These are phyloP conservation scores for Yamadazyma pseudoaaseri DNA, from an alignment of 1,139 yeast species.

Conservation along the genomic window DNA sequence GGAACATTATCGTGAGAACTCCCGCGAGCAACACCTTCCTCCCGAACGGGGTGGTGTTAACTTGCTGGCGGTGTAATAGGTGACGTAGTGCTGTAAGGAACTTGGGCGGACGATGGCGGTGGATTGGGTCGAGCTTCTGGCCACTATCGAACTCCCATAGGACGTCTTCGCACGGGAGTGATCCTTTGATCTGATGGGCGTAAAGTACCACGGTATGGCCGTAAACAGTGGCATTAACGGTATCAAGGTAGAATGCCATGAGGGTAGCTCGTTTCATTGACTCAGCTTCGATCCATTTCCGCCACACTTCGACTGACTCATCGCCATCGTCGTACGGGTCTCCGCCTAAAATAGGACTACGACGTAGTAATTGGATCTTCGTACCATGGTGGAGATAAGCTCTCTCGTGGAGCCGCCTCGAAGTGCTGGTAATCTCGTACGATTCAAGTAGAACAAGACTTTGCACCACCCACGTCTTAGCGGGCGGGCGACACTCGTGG, in stretches of 20 bases:
- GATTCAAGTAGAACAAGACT: slow-evolving; percentile 57
- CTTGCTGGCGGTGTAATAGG: slow-evolving; percentile 51
- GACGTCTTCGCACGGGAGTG: slow-evolving; percentile 31
- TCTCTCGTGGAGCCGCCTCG: slow-evolving; percentile 60
- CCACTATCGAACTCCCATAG: slow-evolving; percentile 27
- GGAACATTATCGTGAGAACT: slow-evolving; percentile 62
- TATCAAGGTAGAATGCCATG: slow-evolving; percentile 32
- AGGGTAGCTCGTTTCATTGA: slow-evolving; percentile 32
- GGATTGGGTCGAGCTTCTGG: slow-evolving; percentile 8
- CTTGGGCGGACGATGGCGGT: slow-evolving; percentile 17
- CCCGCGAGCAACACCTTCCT: slow-evolving; percentile 67
- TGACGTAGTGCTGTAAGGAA: slow-evolving; percentile 58
- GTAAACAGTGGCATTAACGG: slow-evolving; percentile 32
- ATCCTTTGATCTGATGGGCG: slow-evolving; percentile 30
- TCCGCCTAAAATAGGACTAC: slow-evolving; percentile 69
- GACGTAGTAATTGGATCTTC: slow-evolving; percentile 62
- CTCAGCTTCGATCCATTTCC: slow-evolving; percentile 32
- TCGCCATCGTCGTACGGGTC: slow-evolving; percentile 42
- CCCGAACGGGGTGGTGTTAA: slow-evolving; percentile 53
- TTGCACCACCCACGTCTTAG: slow-evolving; percentile 64
- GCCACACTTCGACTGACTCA: slow-evolving; percentile 20
- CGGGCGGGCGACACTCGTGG: slow-evolving; percentile 52
- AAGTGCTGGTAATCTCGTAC: slow-evolving; percentile 50
- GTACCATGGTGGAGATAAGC: slow-evolving; percentile 75
- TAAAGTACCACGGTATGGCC: slow-evolving; percentile 28